These are phyloP conservation scores for Brasenia schreberi DNA, from an alignment of 164 flowering plant species.

Conservation along the genomic window DNA sequence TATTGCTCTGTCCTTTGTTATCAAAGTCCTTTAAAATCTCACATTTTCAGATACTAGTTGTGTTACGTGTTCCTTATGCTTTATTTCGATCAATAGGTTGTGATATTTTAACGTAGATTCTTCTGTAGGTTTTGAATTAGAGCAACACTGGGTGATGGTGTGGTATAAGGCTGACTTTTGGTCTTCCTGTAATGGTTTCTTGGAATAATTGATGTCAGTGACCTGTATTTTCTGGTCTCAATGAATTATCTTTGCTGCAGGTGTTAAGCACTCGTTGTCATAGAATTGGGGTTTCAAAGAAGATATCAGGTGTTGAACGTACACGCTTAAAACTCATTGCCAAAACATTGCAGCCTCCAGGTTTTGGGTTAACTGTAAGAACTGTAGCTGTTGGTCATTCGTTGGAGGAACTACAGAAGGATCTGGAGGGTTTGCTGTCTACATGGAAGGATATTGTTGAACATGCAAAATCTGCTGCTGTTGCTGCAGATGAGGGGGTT, in stretches of 20 bases:
- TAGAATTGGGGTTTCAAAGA: constrained; percentile 76
- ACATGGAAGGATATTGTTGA: constrained; percentile 82
- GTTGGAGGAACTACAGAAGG: constrained; percentile 76
- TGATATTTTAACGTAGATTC: too few relatives aligned
- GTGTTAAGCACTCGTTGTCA: constrained; percentile 50
- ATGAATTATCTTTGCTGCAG: constrained; percentile 15
- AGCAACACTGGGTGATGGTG: too few relatives aligned
- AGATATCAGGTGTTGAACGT: constrained; percentile 76
- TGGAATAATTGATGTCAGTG: too few relatives aligned
- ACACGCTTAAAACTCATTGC: constrained; percentile 82
- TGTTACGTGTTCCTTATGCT: too few relatives aligned
- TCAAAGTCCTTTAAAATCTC: too few relatives aligned
- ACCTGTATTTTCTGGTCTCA: too few relatives aligned
- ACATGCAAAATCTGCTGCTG: constrained; percentile 87
- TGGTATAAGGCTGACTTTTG: too few relatives aligned
- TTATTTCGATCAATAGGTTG: too few relatives aligned
- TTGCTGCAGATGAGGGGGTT: constrained; percentile 88
- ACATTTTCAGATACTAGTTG: too few relatives aligned
- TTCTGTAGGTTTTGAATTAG: too few relatives aligned
- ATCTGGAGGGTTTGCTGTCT: constrained; percentile 74
- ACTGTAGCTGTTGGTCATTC: constrained; percentile 93
- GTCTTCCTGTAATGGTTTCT: too few relatives aligned
- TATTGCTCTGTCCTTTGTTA: too few relatives aligned
- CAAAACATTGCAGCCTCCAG: constrained; percentile 78
- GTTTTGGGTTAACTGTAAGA: constrained; percentile 89